Evolutionary conservation across 169 alveolate species (phyloP).

Genomic region (Cryptosporidium viatorum): DNA sequence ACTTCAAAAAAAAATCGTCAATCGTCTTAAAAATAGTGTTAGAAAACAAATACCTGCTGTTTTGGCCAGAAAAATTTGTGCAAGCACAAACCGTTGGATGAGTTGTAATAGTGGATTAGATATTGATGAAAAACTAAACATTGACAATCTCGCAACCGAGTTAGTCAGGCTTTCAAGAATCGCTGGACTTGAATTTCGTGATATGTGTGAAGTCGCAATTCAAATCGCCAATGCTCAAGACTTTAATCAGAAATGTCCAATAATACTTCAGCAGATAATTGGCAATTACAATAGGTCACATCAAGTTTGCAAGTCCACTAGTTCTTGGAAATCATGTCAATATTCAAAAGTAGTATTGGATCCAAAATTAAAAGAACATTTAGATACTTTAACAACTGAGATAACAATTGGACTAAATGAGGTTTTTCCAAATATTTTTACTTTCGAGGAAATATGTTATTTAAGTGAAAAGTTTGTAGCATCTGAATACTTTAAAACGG

Average conservation of each 20-base stretch:
- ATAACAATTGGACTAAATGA: conserved; percentile 63
- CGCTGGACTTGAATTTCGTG: conserved; percentile 65
- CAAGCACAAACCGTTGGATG: conserved; percentile 74
- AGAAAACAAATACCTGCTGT: conserved; percentile 48
- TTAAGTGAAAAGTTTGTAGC: conserved; percentile 58
- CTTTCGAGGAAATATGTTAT: conserved; percentile 62
- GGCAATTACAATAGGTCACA: conserved; percentile 48
- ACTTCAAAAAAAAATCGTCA: conserved; percentile 6
- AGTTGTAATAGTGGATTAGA: conserved; percentile 41
- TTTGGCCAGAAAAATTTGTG: conserved; percentile 54
- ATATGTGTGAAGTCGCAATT: conserved; percentile 69
- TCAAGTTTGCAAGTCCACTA: conserved; percentile 60
- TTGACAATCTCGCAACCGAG: conserved; percentile 65
- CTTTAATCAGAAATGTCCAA: conserved; percentile 61
- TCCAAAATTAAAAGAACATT: conserved; percentile 44
- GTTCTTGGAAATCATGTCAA: conserved; percentile 68
- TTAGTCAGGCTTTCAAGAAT: conserved; percentile 59
- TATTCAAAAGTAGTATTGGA: conserved; percentile 38
- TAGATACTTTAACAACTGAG: conserved; percentile 45
- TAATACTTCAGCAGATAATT: conserved; percentile 46
- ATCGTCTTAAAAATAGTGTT: conserved; percentile 16
- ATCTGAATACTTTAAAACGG: conserved; percentile 60
- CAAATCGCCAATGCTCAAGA: conserved; percentile 61
- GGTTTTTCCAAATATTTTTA: conserved; percentile 24
- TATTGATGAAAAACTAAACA: conserved; percentile 57